phyloP scores from a whole-genome alignment of 2,329 filamentous ascomycete species.

The Ramularia collo-cygni region DNA sequence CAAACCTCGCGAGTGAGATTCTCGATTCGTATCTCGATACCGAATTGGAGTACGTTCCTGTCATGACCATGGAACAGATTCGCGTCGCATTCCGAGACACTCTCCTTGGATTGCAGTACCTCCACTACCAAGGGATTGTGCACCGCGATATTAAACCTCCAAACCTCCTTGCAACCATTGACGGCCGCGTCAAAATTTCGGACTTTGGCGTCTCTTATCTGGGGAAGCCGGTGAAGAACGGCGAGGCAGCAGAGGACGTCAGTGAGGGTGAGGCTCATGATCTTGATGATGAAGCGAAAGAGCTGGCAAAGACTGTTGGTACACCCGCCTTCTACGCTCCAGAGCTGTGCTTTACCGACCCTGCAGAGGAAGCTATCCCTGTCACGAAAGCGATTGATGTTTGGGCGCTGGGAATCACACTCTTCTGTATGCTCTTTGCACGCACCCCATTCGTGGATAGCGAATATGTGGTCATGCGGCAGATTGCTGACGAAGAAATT shows the following conservation, averaged over 20 bases:
- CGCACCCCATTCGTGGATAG: constrained; percentile 91
- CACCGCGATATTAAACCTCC: constrained; percentile 54
- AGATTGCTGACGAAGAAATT: constrained; percentile 86
- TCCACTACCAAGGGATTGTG: constrained; percentile 52
- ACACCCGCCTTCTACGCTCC: constrained; percentile 97
- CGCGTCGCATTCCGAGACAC: constrained; percentile 86
- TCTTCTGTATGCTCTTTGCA: constrained; percentile 92
- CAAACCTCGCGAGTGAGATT: constrained; percentile 33
- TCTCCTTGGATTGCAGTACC: constrained; percentile 84
- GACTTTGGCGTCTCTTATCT: constrained; percentile 99
- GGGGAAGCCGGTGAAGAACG: constrained; percentile 73
- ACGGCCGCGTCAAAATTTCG: constrained; percentile 90
- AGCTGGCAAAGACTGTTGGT: constrained; percentile 95
- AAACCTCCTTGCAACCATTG: constrained; percentile 79
- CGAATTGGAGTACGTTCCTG: constrained; percentile 87
- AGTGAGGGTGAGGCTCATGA: constrained; percentile 73
- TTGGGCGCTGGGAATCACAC: constrained; percentile 91
- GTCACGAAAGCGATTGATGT: constrained; percentile 92
- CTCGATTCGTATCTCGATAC: constrained; percentile 65
- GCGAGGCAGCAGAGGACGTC: constrained; percentile 55
- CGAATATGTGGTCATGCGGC: constrained; percentile 84
- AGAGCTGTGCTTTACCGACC: constrained; percentile 85
- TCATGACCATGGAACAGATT: constrained; percentile 78
- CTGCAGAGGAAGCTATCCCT: constrained; percentile 59
- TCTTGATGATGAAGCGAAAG: constrained; percentile 77